Evolutionary conservation across 192 early-diverging fungal genomes (phyloP).

Genomic region (Kappamyces sp.): DNA sequence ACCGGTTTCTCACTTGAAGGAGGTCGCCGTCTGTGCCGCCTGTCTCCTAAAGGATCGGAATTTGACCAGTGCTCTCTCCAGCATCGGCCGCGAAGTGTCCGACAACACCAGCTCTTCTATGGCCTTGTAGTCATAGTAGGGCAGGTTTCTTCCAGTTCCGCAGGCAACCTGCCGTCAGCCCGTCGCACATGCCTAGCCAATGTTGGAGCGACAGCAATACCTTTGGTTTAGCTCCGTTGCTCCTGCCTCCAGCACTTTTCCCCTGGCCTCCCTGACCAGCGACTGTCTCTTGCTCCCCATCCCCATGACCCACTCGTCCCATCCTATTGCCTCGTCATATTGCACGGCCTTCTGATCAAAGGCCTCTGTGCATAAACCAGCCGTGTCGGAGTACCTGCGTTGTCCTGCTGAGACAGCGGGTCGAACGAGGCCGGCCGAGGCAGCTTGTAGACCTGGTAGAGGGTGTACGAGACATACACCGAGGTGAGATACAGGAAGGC

Average conservation of each 20-base stretch:
- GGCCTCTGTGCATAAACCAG: slow-evolving; percentile 14
- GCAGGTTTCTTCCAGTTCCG: slow-evolving; percentile 61
- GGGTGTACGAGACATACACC: slow-evolving; percentile 29
- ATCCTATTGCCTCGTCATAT: slow-evolving; percentile 54
- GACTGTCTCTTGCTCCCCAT: slow-evolving; percentile 40
- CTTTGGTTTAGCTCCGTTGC: no score
- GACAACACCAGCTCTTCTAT: slow-evolving; percentile 44
- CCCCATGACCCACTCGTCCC: slow-evolving; percentile 59
- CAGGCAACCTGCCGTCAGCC: slow-evolving; percentile 28
- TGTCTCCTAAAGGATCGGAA: slow-evolving; percentile 5
- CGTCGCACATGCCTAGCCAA: no score
- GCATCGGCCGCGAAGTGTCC: slow-evolving; percentile 49
- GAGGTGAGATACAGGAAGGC: slow-evolving; percentile 23
- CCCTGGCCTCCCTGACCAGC: slow-evolving; percentile 45
- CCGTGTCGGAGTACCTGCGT: not conserved
- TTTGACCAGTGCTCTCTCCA: slow-evolving; percentile 36
- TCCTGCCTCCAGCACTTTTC: slow-evolving; percentile 46
- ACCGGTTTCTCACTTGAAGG: not conserved
- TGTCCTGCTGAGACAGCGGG: not conserved
- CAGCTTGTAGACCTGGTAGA: slow-evolving; percentile 26
- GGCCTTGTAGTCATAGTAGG: slow-evolving; percentile 37
- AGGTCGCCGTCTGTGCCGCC: not conserved
- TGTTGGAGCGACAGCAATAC: no score
- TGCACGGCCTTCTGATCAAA: slow-evolving; percentile 43
- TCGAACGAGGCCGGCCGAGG: slow-evolving; percentile 23